Base-by-base conservation (phyloP, 768 basidiomycete genomes). In the Mycena galopus region DNA sequence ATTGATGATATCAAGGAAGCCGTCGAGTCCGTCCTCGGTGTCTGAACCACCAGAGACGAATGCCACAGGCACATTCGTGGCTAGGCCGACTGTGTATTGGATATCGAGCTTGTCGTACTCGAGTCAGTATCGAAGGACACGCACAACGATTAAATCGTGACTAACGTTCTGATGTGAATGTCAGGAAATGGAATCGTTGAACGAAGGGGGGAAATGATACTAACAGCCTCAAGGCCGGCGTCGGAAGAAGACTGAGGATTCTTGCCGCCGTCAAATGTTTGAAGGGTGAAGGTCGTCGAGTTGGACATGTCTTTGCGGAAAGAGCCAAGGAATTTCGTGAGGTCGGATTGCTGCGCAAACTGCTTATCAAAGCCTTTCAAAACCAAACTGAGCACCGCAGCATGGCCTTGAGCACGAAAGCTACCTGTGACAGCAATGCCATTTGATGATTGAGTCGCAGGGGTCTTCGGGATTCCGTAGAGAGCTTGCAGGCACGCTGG, bases 1-100 rank as follows among this genome's bases (percentile, higher is more conserved):
- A 77, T 86, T 86, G 30, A 91, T 81, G 86, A 91, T 93, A 69
- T 93, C 89, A 16, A 91, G 84, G 78, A 91, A 68, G 2, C 64
- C 68, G 30, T 70, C 65, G 25, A 69, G 66, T 3, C 78, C 80
- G 51, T 82, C 81, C 16, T 75, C 68, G 58, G 67, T 73, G 35
- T 81, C 27, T 8, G 77, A 57, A 8, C 83, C 84, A 7, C 79
- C 81, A 1, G 81, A 81, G 39, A 84, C 77, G 74, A 84, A 83
- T 12, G 51, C 64, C 29, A 74, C 75, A 0, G 81, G 81, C 4
- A 85, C 82, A 4, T 69, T 56, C 3, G 78, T 74, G 1, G 77
- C 78, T 21, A 74, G 39, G 27, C 78, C 77, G 11, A 78, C 74
- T 25, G 76, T 78, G 61, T 76, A 76, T 50, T 77, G 76, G 27